A percentile compares a stretch with the other conserved stretches of the same genome.
These are phyloP conservation scores for Pseudopyrenochaeta lycopersici DNA, from an alignment of 2,329 filamentous ascomycete species.

Conservation along the genomic window DNA sequence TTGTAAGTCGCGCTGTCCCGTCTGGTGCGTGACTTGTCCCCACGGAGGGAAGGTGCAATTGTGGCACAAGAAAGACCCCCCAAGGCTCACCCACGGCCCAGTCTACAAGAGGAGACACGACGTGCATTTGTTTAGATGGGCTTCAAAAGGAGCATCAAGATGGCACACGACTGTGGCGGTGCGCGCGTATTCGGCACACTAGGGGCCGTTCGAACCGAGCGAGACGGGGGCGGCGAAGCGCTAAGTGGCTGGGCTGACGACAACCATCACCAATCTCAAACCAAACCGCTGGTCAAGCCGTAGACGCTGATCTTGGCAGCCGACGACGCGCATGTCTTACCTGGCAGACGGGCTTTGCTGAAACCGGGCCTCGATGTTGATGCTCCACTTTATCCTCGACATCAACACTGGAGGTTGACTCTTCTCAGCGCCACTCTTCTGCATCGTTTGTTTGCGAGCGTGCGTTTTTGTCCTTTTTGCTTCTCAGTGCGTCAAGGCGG, in stretches of 20 bases:
- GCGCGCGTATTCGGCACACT: conserved; percentile 1
- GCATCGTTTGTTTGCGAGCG: neutral
- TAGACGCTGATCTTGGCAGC: conserved; percentile 14
- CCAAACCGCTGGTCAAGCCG: conserved; percentile 5
- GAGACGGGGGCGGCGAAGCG: neutral
- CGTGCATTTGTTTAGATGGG: too few relatives aligned
- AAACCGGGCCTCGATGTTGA: neutral
- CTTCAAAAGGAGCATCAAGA: neutral
- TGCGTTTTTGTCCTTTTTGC: neutral
- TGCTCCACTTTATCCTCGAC: neutral
- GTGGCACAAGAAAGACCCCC: neutral
- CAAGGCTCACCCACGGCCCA: too few relatives aligned
- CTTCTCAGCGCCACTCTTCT: conserved; percentile 1
- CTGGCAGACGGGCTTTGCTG: neutral
- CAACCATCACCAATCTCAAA: conserved; percentile 19
- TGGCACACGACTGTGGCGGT: conserved; percentile 10
- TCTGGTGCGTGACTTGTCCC: neutral
- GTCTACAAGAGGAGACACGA: too few relatives aligned
- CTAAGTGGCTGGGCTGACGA: conserved; percentile 18
- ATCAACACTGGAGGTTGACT: neutral
- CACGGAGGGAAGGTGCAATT: neutral
- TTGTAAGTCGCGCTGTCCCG: neutral
- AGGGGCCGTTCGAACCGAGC: conserved; percentile 18
- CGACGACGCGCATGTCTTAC: conserved; percentile 16
- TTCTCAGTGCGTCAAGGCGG: conserved; percentile 5